Base-by-base conservation (phyloP, 495 filamentous ascomycete species). In the Lindgomyces ingoldianus region DNA sequence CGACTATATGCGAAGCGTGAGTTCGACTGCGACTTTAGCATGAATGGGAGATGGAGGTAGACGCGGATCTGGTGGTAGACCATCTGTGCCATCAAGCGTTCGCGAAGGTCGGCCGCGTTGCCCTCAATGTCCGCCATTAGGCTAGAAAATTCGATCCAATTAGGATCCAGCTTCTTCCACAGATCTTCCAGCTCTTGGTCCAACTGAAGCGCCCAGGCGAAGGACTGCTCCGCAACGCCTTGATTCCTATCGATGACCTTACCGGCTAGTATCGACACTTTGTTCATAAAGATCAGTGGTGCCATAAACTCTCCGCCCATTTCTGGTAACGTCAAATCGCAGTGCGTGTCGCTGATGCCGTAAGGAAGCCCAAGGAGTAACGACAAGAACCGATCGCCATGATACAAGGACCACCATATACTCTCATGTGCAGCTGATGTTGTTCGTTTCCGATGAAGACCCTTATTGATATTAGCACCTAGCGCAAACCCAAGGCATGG, bases 201-300 rank as follows among this genome's bases (percentile, higher is more conserved):
- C 33, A 85, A 68, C 24, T 74, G 64, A 3, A 83, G 57, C 0
- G 81, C 83, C 39, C 67, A 66, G 19, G 78, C 71, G 27, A 80
- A 73, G 8, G 73, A 72, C 67, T 74, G 74, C 0, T 74, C 72
- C 0, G 64, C 55, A 6, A 74, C 71, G 45, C 78, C 72, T 64
- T 80, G 77, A 41, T 81, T 83, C 4, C 81, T 74, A 53, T 85
- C 83, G 26, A 81, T 77, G 63, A 85, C 80, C 39, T 80, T 77
- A 16, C 81, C 81, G 1, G 73, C 73, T 11, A 84, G 70, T 2
- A 80, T 70, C 1, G 74, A 72, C 4, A 79, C 26, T 24, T 75
- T 29, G 50, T 76, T 65, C 49, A 69, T 54, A 56, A 69, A 73
- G 27, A 36, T 48, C 29, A 68, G 56, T 18, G 62, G 60, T 3